Conservation (phyloP, 495 filamentous ascomycete genomes). For the Oleoguttula mirabilis region DNA sequence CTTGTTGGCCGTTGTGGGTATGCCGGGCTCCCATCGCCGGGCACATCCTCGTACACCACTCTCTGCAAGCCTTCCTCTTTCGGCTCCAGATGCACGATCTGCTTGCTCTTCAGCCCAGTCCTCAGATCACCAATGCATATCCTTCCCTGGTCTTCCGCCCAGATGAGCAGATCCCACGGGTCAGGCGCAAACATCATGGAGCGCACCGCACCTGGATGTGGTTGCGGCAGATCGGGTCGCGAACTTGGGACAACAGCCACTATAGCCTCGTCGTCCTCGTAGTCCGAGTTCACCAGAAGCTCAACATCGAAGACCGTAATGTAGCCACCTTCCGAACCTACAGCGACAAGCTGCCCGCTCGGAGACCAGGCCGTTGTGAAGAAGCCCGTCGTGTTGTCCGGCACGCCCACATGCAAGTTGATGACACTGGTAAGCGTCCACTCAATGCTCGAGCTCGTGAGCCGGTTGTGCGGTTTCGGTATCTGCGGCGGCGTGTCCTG, state of each 20-base stretch:
- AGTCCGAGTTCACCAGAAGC: constrained; percentile 32
- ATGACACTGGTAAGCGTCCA: constrained; percentile 24
- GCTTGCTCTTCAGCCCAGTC: constrained; percentile 59
- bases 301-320: constrained; percentile 55
- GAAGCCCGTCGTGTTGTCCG: constrained; percentile 32
- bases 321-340: constrained; percentile 60
- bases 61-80: constrained; percentile 40
- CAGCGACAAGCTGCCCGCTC: constrained; percentile 52
- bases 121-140: constrained; percentile 78
- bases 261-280: constrained; percentile 33
- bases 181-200: constrained; percentile 85
- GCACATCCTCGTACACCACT: constrained; percentile 27
- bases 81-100: constrained; percentile 54
- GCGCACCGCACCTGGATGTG: constrained; percentile 58
- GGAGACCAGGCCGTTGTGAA: constrained; percentile 65
- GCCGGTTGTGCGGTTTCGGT: constrained; percentile 20
- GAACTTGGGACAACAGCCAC: constrained; percentile 34
- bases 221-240: constrained; percentile 26
- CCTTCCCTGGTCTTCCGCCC: constrained; percentile 79
- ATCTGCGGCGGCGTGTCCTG: constrained; percentile 13
- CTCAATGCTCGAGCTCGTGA: constrained; percentile 16
- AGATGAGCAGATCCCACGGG: constrained; percentile 82
- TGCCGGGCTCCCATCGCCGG: constrained; percentile 29
- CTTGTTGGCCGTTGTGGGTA: constrained; percentile 3
- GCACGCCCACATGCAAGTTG: constrained; percentile 21